Evolutionary conservation across 768 basidiomycete species (phyloP), one percentile per base, ranked within the genome.

Genomic region (Collybia sp.): DNA sequence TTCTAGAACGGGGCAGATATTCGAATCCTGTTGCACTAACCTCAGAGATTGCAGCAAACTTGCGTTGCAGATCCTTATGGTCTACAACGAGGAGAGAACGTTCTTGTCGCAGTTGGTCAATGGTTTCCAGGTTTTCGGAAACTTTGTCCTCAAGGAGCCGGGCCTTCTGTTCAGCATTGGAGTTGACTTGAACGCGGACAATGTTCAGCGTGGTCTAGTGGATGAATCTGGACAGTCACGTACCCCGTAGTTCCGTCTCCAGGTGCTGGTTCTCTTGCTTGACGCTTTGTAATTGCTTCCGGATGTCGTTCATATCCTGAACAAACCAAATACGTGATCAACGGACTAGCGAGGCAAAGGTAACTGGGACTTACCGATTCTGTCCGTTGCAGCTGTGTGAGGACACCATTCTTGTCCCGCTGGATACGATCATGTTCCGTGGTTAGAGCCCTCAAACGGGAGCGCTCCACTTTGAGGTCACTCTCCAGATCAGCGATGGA

Each of bases 281-380:
- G 62, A 79, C 68, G 45, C 71, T 73, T 37, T 83, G 78, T 6
- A 91, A 61, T 30, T 92, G 82, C 11, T 73, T 62, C 52, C 80
- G 83, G 36, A 92, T 77, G 42, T 84, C 85, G 18, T 85, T 79
- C 78, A 92, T 88, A 56, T 89, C 88, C 88, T 91, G 53, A 17
- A 17, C 20, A 42, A 5, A n/a, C 15, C 19, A 5, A 11, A 36
- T 49, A 56, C 8, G 25, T 36, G 41, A 44, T 16, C 42, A 39
- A 20, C 53, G 35, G 15, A 40, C 37, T 17, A n/a, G 20, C 45
- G 19, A 9, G 6, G 32, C 17, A 30, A 18, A 38, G 37, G 45
- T 33, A 13, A 15, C 20, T 37, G n/a, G 6, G 2, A 58, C 77
- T 58, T 57, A 86, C 88, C 35, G 77, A 74, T 69, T 90, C 85